These are phyloP conservation scores for Pseudozyma tsukubaensis DNA, from an alignment of 1,284 basidiomycete species.

Conservation along the genomic window DNA sequence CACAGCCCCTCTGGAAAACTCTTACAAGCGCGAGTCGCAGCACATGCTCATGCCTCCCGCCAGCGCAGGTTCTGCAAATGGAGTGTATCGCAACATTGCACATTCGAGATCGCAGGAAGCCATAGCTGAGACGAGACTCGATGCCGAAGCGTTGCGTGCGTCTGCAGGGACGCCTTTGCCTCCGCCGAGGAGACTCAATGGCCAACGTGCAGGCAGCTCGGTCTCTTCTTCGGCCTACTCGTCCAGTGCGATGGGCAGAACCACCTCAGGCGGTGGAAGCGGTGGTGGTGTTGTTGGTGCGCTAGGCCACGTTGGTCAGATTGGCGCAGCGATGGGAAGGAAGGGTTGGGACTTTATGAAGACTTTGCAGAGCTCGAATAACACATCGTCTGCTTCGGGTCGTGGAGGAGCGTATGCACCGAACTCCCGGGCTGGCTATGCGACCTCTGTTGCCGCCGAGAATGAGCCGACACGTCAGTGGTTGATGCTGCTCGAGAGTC, in stretches of 20 bases:
- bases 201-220: not conserved
- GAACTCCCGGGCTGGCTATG: slow-evolving; percentile 2
- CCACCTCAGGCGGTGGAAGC: slow-evolving; percentile 12
- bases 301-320: slow-evolving; percentile 48
- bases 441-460: slow-evolving; percentile 7
- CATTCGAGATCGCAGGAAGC: slow-evolving; percentile 41
- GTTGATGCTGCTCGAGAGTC: slow-evolving; percentile 26
- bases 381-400: not conserved
- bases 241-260: slow-evolving; percentile 16
- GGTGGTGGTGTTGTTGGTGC: slow-evolving; percentile 40
- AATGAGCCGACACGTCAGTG: slow-evolving; percentile 54
- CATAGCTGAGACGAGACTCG: slow-evolving; percentile 20
- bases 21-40: not conserved
- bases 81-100: slow-evolving; percentile 17
- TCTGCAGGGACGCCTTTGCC: slow-evolving; percentile 45
- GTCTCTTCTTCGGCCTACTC: not conserved
- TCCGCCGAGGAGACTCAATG: slow-evolving; percentile 31
- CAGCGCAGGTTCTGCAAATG: slow-evolving; percentile 12
- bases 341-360: slow-evolving; percentile 58
- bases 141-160: slow-evolving; percentile 35
- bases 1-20: slow-evolving; percentile 1
- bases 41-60: slow-evolving; percentile 14
- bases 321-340: slow-evolving; percentile 56
- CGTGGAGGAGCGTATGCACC: slow-evolving; percentile 1
- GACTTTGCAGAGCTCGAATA: slow-evolving; percentile 29